Evolutionary conservation across 257 asterid genomes (phyloP), one percentile per base, ranked within the genome.

Genomic region (Rubia yunnanensis): DNA sequence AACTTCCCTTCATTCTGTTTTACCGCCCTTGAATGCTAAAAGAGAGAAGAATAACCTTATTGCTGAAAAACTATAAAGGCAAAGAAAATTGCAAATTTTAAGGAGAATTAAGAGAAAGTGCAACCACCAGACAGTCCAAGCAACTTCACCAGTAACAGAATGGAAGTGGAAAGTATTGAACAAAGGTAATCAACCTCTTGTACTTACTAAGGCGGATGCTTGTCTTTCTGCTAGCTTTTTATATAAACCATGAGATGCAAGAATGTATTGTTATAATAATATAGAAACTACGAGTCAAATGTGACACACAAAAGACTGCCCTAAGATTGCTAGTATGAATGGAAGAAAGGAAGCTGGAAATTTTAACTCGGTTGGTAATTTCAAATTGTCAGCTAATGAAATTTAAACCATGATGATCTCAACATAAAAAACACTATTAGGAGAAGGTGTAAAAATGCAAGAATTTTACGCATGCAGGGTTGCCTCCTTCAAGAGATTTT

Each of bases 401-500:
- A n/a, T n/a, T n/a, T n/a, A 41, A 63, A 7, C 20, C 24, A 39
- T 38, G 30, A 26, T 3, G 31, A 15, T 18, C 1, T 18, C 7
- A 11, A 30, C 36, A 24, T n/a, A 39, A 14, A n/a, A 14, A 38
- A 13, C 13, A 24, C 0, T 39, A 32, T 23, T 8, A 35, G 22
- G 49, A 1, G 31, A 31, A 35, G 32, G 36, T 65, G 65, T 28
- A 14, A 68, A 59, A 32, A 28, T 76, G 88, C 98, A 96, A 8
- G 75, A 73, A 66, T 73, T 79, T 73, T 66, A 78, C 13, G 91
- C 83, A 30, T 87, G 95, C 68, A 70, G 91, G 65, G 95, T 81
- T 63, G 94, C 86, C 78, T 84, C 89, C 86, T 68, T 89, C 77
- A 83, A 80, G 46, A 89, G 77, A 79, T 89, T 85, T 60, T 83